phyloP scores from a whole-genome alignment of 2,329 filamentous ascomycete species.

The Alternaria rosae region DNA sequence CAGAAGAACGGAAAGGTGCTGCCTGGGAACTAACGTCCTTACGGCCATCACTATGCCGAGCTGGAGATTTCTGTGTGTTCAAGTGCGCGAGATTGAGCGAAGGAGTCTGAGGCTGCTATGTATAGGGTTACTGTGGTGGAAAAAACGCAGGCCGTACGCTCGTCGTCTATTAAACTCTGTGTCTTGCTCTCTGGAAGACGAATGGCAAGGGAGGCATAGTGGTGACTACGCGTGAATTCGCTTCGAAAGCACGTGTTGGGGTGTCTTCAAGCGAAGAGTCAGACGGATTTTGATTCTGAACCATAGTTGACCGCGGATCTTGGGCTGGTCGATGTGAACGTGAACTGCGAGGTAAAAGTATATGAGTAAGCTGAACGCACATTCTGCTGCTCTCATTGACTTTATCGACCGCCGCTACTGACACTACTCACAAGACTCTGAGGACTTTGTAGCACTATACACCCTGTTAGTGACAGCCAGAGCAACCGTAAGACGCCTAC shows the following conservation, averaged over 20 bases:
- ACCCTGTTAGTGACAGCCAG: not conserved
- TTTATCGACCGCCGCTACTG: not conserved
- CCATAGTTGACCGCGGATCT: not conserved
- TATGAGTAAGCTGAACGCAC: not conserved
- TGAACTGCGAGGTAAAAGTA: not conserved
- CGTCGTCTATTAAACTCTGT: too few species aligned
- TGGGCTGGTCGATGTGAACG: not conserved
- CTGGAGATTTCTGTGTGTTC: too few species aligned
- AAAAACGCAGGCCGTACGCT: not conserved
- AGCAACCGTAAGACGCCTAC: not conserved
- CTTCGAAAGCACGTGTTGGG: not conserved
- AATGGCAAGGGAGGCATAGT: not conserved
- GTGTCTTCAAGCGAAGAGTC: not conserved
- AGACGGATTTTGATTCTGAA: not conserved
- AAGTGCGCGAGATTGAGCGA: not conserved
- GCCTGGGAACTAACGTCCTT: too few species aligned
- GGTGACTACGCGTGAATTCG: not conserved
- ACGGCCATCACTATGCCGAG: too few species aligned
- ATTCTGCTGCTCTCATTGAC: too few species aligned
- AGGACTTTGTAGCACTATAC: not conserved
- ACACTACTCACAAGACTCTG: not conserved
- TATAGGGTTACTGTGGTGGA: not conserved
- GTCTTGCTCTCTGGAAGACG: not conserved
- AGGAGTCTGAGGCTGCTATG: not conserved
- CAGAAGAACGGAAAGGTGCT: not conserved